Evolutionary conservation across 2,329 filamentous ascomycete genomes (phyloP).

Genomic region (Trichoderma simmonsii): DNA sequence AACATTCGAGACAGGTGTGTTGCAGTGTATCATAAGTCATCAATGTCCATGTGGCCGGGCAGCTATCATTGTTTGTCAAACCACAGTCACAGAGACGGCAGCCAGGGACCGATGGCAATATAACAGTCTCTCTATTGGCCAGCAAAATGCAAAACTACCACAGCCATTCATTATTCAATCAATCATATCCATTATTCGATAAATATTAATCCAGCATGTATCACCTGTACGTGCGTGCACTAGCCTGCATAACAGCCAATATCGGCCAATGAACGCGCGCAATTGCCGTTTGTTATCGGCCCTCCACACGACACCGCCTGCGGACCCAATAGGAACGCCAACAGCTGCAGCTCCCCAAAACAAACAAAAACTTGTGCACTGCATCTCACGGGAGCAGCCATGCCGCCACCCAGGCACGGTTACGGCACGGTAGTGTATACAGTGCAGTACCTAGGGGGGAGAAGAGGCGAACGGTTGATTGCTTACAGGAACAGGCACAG

Average conservation of each 20-base stretch:
- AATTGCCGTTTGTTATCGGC: neutral
- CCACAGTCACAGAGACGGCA: neutral
- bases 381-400: neutral
- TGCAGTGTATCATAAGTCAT: neutral
- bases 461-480: neutral
- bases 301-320: neutral
- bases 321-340: neutral
- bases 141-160: neutral
- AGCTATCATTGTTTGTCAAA: neutral
- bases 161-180: neutral
- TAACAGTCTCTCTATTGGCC: neutral
- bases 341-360: neutral
- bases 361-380: neutral
- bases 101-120: neutral
- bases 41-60: neutral
- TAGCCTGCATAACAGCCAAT: neutral
- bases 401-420: neutral
- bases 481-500: neutral
- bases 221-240: constrained; percentile 1
- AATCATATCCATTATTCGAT: neutral
- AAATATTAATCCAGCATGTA: neutral
- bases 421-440: neutral
- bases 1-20: neutral
- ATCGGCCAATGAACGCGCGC: constrained; percentile 3
- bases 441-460: neutral